Base-by-base conservation (phyloP, 2,329 filamentous ascomycete genomes). In the Penicillium aurantiogriseum region DNA sequence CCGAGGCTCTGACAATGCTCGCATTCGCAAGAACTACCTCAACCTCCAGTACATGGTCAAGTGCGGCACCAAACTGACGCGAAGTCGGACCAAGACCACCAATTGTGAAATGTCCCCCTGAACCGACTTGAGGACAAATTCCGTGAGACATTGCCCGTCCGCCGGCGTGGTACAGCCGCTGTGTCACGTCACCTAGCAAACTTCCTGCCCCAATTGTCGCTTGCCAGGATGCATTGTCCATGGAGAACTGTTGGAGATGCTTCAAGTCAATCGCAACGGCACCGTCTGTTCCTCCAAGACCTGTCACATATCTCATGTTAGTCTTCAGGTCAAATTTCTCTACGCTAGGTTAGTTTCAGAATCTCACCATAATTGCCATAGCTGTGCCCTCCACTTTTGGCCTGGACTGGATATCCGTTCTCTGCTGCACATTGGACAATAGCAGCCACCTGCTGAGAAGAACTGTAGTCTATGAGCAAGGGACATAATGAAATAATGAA, bases 321-420 rank as follows among this genome's bases (percentile, higher is more conserved):
- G 45, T 8, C 15, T 11, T 2, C 8, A 33, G 2, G 4, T 8
- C 4, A 11, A 21, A 25, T 3, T 4, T 3, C 1, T n/a, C 21
- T 25, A 1, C 0, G 5, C 5, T 1, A 35, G 9, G 9, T 5
- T 47, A 69, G 45, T 36, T 11, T 15, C 25, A 31, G 2, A 5
- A 49, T 29, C 9, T 72, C 68, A 51, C 78, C 76, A 53, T 75
- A 80, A 29, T 79, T 81, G 0, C 78, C 82, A 67, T 83, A 85
- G 48, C 78, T 80, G 63, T 84, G 82, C 0, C 82, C 82, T n/a
- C 82, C 82, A 31, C 77, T 76, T 63, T 79, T 81, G 2, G 81
- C 74, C 46, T 81, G 80, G 5, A 85, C 79, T 51, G 80, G 79
- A 27, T 81, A 69, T 15, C 70, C 68, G 51, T 69, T 63, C 36